Percentiles rank a stretch among this genome's conserved stretches.
phyloP scores from a whole-genome alignment of 2,329 filamentous ascomycete species.

The Metarhizium sp. region DNA sequence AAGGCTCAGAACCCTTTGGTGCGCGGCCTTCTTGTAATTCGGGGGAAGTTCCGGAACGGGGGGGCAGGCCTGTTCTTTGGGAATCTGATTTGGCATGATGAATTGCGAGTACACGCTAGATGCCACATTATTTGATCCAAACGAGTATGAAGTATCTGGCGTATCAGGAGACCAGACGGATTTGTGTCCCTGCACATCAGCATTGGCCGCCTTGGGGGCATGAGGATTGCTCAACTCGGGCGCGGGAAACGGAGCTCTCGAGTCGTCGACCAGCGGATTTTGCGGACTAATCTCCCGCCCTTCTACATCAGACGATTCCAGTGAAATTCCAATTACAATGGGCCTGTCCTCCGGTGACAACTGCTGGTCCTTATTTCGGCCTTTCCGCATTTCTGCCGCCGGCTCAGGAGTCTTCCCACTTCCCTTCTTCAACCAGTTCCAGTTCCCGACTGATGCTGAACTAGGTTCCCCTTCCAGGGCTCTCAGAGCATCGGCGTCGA shows the following conservation, averaged over 20 bases:
- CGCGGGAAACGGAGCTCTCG: conserved; percentile 7
- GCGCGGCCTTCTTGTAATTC: conserved; percentile 24
- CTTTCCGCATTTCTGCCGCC: conserved; percentile 17
- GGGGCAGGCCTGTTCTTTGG: conserved; percentile 40
- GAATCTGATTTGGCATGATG: conserved; percentile 25
- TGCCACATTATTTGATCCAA: conserved; percentile 32
- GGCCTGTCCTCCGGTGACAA: conserved; percentile 61
- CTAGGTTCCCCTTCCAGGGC: conserved; percentile 49
- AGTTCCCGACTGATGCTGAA: conserved; percentile 45
- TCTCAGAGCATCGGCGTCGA: conserved; percentile 48
- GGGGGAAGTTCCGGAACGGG: conserved; percentile 52
- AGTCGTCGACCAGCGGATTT: conserved; percentile 33
- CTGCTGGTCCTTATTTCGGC: conserved; percentile 27
- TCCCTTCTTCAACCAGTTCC: conserved; percentile 44
- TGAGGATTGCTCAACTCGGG: neutral
- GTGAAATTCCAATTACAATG: conserved; percentile 62
- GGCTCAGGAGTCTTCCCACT: conserved; percentile 19
- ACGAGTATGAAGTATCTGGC: conserved; percentile 37
- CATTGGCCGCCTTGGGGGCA: neutral
- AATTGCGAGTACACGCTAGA: conserved; percentile 56
- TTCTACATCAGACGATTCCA: conserved; percentile 38
- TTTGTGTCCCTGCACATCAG: conserved; percentile 11
- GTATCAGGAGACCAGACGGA: conserved; percentile 56
- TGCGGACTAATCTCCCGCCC: conserved; percentile 35
- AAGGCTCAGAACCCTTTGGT: conserved; percentile 26